A percentile compares a stretch with the other conserved stretches of the same genome.
Evolutionary conservation across 176 grass and related monocot species (phyloP).

Genomic region (Zea luxurians): DNA sequence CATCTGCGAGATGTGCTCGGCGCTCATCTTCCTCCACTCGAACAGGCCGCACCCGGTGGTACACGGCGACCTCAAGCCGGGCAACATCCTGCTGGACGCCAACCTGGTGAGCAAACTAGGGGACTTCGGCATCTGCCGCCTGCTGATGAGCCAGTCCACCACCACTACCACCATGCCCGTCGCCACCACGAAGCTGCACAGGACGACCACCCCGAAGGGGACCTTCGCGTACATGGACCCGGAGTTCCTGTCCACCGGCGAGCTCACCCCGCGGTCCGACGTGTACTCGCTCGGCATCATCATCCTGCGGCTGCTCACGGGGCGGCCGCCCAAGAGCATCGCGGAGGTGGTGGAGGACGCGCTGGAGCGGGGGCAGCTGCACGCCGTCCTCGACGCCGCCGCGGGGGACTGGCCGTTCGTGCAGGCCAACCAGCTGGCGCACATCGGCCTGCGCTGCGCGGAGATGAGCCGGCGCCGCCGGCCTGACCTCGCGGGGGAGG

Average conservation of each 20-base stretch:
- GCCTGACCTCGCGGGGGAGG: constrained; percentile 45
- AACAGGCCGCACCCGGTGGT: constrained; percentile 51
- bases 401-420: constrained; percentile 55
- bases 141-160: constrained; percentile 32
- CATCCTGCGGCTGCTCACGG: constrained; percentile 49
- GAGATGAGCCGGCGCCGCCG: constrained; percentile 36
- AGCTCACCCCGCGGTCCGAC: constrained; percentile 49
- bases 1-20: constrained; percentile 51
- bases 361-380: constrained; percentile 36
- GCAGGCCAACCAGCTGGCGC: constrained; percentile 45
- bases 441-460: constrained; percentile 42
- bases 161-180: neutral
- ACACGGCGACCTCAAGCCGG: constrained; percentile 58
- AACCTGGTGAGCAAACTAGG: constrained; percentile 57
- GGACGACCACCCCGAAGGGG: constrained; percentile 33
- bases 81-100: constrained; percentile 58
- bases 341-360: constrained; percentile 42
- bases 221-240: constrained; percentile 56
- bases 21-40: constrained; percentile 54
- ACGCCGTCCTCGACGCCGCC: constrained; percentile 35
- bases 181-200: constrained; percentile 16
- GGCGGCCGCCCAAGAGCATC: constrained; percentile 32
- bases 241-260: constrained; percentile 41
- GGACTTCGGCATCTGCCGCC: constrained; percentile 55
- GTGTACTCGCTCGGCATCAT: constrained; percentile 59